These are phyloP conservation scores for Brassica cretica DNA, from an alignment of 345 rosid species.

Conservation along the genomic window DNA sequence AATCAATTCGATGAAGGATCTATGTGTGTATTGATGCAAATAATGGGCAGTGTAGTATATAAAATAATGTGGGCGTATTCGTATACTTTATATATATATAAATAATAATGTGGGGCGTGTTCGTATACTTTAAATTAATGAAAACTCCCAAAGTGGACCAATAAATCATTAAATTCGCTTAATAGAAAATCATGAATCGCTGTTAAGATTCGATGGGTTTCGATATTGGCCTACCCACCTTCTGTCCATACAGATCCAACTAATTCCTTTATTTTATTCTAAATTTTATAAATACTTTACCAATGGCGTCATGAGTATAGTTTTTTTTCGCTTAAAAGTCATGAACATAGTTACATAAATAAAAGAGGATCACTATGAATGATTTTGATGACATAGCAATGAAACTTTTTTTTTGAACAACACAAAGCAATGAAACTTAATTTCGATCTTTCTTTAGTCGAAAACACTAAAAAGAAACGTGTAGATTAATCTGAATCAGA, in stretches of 20 bases:
- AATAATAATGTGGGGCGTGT: neutral
- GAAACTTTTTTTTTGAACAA: neutral
- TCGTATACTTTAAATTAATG: slow-evolving; percentile 13
- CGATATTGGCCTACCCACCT: slow-evolving; percentile 9
- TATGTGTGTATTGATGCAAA: slow-evolving; percentile 11
- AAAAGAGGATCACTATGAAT: neutral
- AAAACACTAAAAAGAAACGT: neutral
- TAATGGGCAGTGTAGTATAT: slow-evolving; percentile 4
- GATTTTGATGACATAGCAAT: neutral
- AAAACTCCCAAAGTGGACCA: slow-evolving; percentile 28
- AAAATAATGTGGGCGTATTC: neutral
- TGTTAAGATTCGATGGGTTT: slow-evolving; percentile 33
- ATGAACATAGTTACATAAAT: neutral
- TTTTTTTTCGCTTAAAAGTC: neutral
- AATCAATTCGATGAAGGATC: slow-evolving; percentile 15
- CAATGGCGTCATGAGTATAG: neutral
- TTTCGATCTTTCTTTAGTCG: neutral
- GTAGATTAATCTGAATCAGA: neutral
- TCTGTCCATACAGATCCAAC: slow-evolving; percentile 38
- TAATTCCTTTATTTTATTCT: slow-evolving; percentile 10
- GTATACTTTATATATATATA: neutral
- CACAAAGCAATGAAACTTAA: neutral
- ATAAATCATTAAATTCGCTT: slow-evolving; percentile 23
- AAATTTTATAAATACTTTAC: neutral
- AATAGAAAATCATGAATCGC: neutral